A percentile compares a stretch with the other conserved stretches of the same genome.
Conservation (phyloP, 1,284 basidiomycete species). For the Meira nashicola region DNA sequence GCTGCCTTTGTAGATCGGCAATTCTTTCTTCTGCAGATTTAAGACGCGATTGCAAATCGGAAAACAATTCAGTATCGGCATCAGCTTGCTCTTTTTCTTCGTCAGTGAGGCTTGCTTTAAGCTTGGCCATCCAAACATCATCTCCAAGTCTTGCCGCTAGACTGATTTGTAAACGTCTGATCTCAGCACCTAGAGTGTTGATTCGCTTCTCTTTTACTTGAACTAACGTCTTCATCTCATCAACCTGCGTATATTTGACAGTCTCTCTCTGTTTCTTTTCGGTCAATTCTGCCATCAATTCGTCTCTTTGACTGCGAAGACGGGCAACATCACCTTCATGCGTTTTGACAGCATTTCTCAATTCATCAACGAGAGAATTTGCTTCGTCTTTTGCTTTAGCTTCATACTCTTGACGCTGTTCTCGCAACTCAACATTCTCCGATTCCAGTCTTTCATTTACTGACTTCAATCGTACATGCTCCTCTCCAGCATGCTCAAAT, state of each 20-base stretch:
- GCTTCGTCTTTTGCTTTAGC: conserved; percentile 23
- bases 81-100: conserved; percentile 1
- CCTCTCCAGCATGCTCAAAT: conserved; percentile 18
- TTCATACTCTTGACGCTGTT: conserved; percentile 11
- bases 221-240: conserved; percentile 47
- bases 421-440: conserved; percentile 39
- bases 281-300: conserved; percentile 35
- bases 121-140: conserved; percentile 67
- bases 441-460: conserved; percentile 19
- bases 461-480: conserved; percentile 17
- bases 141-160: conserved; percentile 71
- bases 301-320: conserved; percentile 24
- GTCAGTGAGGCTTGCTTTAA: conserved; percentile 57
- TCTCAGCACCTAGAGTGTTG: conserved; percentile 67
- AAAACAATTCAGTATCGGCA: conserved; percentile 15
- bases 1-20: conserved; percentile 17
- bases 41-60: conserved; percentile 4
- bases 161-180: conserved; percentile 68
- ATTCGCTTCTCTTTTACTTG: conserved; percentile 66
- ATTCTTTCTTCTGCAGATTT: conserved; percentile 15
- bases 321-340: conserved; percentile 60
- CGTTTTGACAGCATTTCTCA: conserved; percentile 67
- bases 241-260: conserved; percentile 43
- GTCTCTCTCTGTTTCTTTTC: conserved; percentile 43
- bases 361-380: conserved; percentile 59